Evolutionary conservation across 2,329 filamentous ascomycete genomes (phyloP), one percentile per base, ranked within the genome.

Genomic region (Penicillium oxalicum): DNA sequence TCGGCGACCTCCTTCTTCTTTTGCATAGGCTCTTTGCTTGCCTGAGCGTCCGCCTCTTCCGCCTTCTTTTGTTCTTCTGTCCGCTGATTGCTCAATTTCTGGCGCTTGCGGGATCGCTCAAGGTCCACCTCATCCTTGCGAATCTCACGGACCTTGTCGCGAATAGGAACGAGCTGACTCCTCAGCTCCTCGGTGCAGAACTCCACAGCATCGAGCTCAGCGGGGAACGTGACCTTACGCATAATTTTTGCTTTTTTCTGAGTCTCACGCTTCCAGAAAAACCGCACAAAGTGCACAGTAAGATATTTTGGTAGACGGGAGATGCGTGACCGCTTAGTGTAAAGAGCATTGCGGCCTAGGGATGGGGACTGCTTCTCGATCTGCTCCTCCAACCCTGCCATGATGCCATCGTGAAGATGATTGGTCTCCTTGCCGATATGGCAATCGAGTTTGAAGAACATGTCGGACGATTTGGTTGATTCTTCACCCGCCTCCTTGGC

Each of bases 201-300:
- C 66, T 98, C 93, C 24, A 95, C 84, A 35, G 88, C 83, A 63
- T 98, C 93, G 32, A 98, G 76, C 70, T 98, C 93, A 44, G 88
- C 84, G 5, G 91, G 91, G 67, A 98, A 98, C 0, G 89, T 91
- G 49, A 98, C 93, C 73, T 97, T 98, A 67, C 91, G 88, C 88
- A 98, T 91, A 61, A 98, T 98, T 79, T 98, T 98, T 58, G 91
- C 91, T 78, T 98, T 98, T 77, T 97, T 97, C 70, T 94, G 86
- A 3, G 88, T 90, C 59, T 95, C 89, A 40, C 86, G 83, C 66
- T 95, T 91, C 93, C 93, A 98, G 75, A 91, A 96, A 74, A 98
- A 98, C 56, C 93, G 88, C 48, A 98, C 88, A 68, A 98, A 95
- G 70, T 98, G 93, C 4, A 98, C 88, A 0, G 93, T 93, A 39